These are phyloP conservation scores for Ophiocordyceps robertsii DNA, from an alignment of 2,329 filamentous ascomycete species.

Conservation along the genomic window DNA sequence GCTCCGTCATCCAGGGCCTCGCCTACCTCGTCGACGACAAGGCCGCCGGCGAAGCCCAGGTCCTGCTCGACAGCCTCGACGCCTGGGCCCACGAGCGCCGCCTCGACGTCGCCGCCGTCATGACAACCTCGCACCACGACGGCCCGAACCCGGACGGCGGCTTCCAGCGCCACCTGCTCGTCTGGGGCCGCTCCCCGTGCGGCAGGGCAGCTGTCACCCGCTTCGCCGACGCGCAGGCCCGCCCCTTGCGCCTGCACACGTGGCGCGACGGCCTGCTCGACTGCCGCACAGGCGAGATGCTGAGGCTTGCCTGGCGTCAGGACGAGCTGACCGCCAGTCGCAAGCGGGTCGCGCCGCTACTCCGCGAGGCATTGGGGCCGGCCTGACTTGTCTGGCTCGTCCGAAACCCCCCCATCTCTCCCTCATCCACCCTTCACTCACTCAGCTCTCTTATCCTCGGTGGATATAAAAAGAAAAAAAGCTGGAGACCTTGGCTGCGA, in stretches of 20 bases:
- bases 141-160: slow-evolving; percentile 22
- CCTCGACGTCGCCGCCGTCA: slow-evolving; percentile 51
- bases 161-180: slow-evolving; percentile 53
- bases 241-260: slow-evolving; percentile 39
- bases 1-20: slow-evolving; percentile 50
- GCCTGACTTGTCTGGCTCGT: slow-evolving; percentile 2
- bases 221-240: slow-evolving; percentile 34
- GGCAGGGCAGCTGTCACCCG: slow-evolving; percentile 35
- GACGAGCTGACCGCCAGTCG: slow-evolving; percentile 44
- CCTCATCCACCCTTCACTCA: too few relatives aligned
- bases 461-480: too few relatives aligned
- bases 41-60: slow-evolving; percentile 23
- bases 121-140: slow-evolving; percentile 46
- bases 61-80: slow-evolving; percentile 34
- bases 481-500: too few relatives aligned
- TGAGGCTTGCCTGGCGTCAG: slow-evolving; percentile 56
- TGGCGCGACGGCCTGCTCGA: slow-evolving; percentile 39
- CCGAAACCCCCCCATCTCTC: too few relatives aligned
- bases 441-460: neutral
- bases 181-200: slow-evolving; percentile 44
- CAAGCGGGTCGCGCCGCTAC: slow-evolving; percentile 56
- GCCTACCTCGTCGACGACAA: slow-evolving; percentile 40
- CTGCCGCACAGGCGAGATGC: neutral
- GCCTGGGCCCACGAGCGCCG: slow-evolving; percentile 40
- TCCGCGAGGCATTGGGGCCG: slow-evolving; percentile 40